A percentile compares a stretch with the other conserved stretches of the same genome.
These are phyloP conservation scores for Bruguiera hainesii DNA, from an alignment of 441 rosid genomes.

Conservation along the genomic window DNA sequence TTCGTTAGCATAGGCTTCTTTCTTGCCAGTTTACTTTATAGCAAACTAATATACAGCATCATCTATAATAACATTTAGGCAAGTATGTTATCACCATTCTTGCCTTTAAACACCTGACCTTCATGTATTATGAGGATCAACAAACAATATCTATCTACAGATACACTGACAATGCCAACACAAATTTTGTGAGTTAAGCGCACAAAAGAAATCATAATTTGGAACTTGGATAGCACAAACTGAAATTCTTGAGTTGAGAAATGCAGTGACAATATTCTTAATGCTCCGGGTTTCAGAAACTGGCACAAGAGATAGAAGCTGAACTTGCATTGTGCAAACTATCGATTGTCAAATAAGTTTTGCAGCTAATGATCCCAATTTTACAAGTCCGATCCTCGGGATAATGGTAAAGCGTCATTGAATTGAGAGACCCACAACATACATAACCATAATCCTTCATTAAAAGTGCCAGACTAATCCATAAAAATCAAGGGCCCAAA, in stretches of 20 bases:
- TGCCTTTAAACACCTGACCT: background rate
- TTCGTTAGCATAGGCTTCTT: background rate
- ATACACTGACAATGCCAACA: constrained; percentile 6
- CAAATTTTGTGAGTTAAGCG: background rate
- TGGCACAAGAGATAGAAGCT: background rate
- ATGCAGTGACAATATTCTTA: background rate
- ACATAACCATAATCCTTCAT: constrained; percentile 7
- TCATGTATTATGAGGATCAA: background rate
- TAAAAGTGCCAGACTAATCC: background rate
- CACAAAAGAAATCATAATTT: too few species aligned
- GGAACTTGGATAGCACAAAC: background rate
- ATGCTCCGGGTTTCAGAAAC: background rate
- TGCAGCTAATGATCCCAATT: background rate
- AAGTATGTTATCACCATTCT: background rate
- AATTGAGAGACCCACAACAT: background rate
- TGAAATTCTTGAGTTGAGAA: background rate
- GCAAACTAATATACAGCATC: too few species aligned
- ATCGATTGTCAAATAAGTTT: background rate
- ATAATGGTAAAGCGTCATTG: background rate
- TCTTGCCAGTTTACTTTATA: background rate
- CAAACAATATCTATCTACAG: constrained; percentile 9
- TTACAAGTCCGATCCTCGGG: background rate
- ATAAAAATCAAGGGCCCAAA: background rate
- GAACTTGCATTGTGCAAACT: background rate
- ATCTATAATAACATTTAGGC: too few species aligned